Percentiles rank a stretch among this genome's conserved stretches.
phyloP scores from a whole-genome alignment of 1,284 basidiomycete genomes.

The Paramarasmius palmivorus region DNA sequence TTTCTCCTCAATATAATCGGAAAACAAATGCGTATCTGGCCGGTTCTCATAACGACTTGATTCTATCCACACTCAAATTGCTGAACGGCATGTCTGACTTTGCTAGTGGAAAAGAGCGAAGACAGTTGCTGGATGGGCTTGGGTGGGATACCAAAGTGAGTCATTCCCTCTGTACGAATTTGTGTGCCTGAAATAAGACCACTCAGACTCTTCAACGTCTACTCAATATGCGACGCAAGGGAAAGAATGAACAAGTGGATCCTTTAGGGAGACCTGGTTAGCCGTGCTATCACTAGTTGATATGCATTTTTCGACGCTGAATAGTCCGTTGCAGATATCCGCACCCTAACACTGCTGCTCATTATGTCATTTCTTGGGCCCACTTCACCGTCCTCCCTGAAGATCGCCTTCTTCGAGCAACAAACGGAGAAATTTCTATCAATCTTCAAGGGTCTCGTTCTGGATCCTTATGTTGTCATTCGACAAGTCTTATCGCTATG shows the following conservation, averaged over 20 bases:
- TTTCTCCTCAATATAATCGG: conserved; percentile 53
- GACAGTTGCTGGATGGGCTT: conserved; percentile 60
- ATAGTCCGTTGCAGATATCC: conserved; percentile 54
- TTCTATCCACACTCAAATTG: conserved; percentile 64
- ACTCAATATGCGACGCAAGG: conserved; percentile 66
- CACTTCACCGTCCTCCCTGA: conserved; percentile 48
- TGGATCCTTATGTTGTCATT: conserved; percentile 61
- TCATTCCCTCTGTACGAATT: conserved; percentile 1
- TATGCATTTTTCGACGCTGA: neutral
- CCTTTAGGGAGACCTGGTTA: conserved; percentile 57
- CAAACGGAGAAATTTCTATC: conserved; percentile 60
- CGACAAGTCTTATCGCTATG: conserved; percentile 61
- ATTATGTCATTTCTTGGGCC: conserved; percentile 67
- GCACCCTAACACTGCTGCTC: conserved; percentile 59
- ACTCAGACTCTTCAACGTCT: conserved; percentile 64
- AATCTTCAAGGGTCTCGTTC: conserved; percentile 66
- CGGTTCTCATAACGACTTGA: conserved; percentile 60
- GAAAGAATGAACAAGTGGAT: conserved; percentile 41
- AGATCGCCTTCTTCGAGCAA: conserved; percentile 66
- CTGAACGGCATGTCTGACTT: conserved; percentile 61
- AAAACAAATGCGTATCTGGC: conserved; percentile 60
- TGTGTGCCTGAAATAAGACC: neutral
- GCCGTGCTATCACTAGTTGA: conserved; percentile 15
- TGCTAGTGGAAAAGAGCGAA: conserved; percentile 63
- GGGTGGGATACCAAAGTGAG: conserved; percentile 76